Evolutionary conservation across 2,329 filamentous ascomycete genomes (phyloP).

Genomic region (Ascochyta clinopodiicola): DNA sequence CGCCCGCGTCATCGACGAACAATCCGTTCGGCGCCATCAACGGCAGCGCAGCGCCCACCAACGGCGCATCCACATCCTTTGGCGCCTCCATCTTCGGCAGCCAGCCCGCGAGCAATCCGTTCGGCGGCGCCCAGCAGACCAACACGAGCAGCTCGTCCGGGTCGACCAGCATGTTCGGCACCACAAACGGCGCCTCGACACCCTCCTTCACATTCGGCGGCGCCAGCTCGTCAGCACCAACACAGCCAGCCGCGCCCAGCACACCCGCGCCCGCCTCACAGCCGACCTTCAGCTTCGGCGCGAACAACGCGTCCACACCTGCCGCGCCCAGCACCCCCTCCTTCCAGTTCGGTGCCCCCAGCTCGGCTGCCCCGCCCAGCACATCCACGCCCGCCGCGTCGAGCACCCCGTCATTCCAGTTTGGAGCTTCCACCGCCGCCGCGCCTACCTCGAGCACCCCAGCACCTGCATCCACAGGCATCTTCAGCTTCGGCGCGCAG

Average conservation of each 20-base stretch:
- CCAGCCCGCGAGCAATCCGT: conserved; percentile 28
- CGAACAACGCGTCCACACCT: conserved; percentile 16
- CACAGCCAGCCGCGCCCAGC: conserved; percentile 18
- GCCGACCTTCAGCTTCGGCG: conserved; percentile 12
- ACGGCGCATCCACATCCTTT: conserved; percentile 27
- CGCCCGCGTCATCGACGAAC: conserved; percentile 19
- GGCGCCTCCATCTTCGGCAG: conserved; percentile 31
- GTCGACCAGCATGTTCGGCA: conserved; percentile 24
- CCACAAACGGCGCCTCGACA: conserved; percentile 21
- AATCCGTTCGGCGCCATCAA: conserved; percentile 33
- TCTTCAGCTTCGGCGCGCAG: conserved; percentile 27
- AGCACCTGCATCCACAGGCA: conserved; percentile 21
- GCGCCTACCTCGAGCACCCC: conserved; percentile 22
- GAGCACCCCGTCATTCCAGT: conserved; percentile 21
- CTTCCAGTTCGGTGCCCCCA: conserved; percentile 23
- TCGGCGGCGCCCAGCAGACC: conserved; percentile 28
- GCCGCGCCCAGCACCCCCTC: conserved; percentile 14
- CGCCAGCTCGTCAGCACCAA: conserved; percentile 16
- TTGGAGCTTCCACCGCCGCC: conserved; percentile 22
- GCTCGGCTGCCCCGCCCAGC: conserved; percentile 17
- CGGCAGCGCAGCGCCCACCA: conserved; percentile 25
- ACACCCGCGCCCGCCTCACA: conserved; percentile 24
- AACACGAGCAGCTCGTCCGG: conserved; percentile 20
- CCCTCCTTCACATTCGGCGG: conserved; percentile 16
- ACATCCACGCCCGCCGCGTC: conserved; percentile 14